phyloP scores from a whole-genome alignment of 2,329 filamentous ascomycete species.

The Neofusicoccum umdonicola region DNA sequence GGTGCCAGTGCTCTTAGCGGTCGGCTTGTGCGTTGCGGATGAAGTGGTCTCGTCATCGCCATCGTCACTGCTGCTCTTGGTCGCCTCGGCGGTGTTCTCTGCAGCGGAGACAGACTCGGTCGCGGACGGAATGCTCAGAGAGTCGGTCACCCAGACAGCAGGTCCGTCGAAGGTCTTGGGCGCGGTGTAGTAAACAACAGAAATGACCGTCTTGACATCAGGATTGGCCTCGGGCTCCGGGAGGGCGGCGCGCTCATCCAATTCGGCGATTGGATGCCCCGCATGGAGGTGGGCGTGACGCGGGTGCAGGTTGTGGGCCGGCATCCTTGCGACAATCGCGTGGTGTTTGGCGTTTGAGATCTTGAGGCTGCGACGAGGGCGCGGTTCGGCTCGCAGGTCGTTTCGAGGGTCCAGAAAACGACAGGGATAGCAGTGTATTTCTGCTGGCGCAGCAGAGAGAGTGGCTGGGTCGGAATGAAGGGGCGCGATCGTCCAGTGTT shows the following conservation, averaged over 20 bases:
- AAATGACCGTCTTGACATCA: constrained; percentile 35
- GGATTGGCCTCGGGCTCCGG: constrained; percentile 18
- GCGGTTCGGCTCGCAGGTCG: constrained; percentile 1
- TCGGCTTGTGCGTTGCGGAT: not conserved
- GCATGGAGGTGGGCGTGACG: constrained; percentile 3
- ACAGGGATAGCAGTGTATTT: constrained; percentile 6
- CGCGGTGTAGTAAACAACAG: constrained; percentile 53
- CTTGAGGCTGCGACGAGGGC: not conserved
- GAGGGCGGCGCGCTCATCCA: constrained; percentile 17
- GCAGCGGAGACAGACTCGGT: not conserved
- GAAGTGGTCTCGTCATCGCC: not conserved
- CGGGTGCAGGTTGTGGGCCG: constrained; percentile 9
- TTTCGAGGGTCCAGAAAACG: not conserved
- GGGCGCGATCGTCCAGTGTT: not conserved
- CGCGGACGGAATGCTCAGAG: constrained; percentile 7
- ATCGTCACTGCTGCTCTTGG: not conserved
- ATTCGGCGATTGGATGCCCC: not conserved
- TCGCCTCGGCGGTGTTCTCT: not conserved
- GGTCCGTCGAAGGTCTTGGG: constrained; percentile 52
- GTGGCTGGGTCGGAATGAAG: constrained; percentile 10
- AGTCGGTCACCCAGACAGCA: constrained; percentile 29
- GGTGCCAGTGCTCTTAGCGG: constrained; percentile 10
- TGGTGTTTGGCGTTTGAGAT: not conserved
- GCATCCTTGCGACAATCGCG: constrained; percentile 11
- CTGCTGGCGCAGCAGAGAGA: not conserved